Evolutionary conservation across 305 asterid genomes (phyloP).

Genomic region (Nicotiana rustica): DNA sequence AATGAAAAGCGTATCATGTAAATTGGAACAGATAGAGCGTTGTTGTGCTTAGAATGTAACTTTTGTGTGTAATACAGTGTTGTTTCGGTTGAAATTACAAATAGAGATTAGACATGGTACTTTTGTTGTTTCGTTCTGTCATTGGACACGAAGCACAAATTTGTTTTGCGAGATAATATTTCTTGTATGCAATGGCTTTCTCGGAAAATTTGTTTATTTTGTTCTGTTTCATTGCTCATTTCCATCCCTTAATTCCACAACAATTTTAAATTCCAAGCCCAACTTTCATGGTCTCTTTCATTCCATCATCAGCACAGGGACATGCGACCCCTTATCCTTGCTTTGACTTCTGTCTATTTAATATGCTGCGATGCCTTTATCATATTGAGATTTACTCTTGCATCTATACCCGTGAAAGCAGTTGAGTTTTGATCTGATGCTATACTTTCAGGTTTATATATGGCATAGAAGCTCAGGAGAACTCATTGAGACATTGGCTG

Average conservation of each 20-base stretch:
- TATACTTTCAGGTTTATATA: slow-evolving; percentile 61
- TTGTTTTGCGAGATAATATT: neutral
- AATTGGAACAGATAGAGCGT: neutral
- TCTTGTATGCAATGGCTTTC: slow-evolving; percentile 8
- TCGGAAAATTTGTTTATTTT: neutral
- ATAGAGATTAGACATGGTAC: neutral
- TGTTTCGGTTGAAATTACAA: neutral
- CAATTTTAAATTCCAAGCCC: neutral
- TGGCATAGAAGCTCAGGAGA: slow-evolving; percentile 71
- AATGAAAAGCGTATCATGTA: neutral
- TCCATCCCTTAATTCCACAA: neutral
- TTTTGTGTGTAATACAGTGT: neutral
- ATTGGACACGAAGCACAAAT: neutral
- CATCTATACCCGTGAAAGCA: neutral
- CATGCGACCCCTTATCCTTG: neutral
- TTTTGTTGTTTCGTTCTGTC: neutral
- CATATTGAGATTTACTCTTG: slow-evolving; percentile 12
- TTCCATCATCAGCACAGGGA: neutral
- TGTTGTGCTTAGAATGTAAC: neutral
- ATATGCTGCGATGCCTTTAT: slow-evolving; percentile 27
- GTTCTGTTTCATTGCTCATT: slow-evolving; percentile 3
- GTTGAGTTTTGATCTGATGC: too few relatives aligned
- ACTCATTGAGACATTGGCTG: slow-evolving; percentile 54
- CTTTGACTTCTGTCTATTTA: neutral
- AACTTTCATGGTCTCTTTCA: neutral